These are phyloP conservation scores for Pseudozyma sp. DNA, from an alignment of 1,284 basidiomycete species.

Conservation along the genomic window DNA sequence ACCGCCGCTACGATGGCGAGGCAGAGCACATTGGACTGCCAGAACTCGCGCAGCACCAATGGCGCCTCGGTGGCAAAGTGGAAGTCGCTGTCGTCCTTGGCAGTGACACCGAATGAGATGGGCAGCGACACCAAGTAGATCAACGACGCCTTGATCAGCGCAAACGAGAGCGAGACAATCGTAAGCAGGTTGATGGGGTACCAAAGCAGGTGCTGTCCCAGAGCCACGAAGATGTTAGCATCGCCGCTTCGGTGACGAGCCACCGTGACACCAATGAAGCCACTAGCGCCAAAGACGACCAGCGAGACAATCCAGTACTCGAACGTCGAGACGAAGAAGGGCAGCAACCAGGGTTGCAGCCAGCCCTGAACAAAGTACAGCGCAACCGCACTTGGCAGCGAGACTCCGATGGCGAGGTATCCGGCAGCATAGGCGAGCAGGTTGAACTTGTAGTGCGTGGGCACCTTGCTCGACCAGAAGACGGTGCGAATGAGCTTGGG, in stretches of 20 bases:
- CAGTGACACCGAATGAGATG: conserved; percentile 76
- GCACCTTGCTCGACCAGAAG: conserved; percentile 75
- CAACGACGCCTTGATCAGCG: conserved; percentile 77
- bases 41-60: conserved; percentile 72
- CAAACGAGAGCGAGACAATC: conserved; percentile 37
- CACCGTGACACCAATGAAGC: conserved; percentile 78
- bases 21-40: conserved; percentile 29
- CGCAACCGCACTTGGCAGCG: conserved; percentile 75
- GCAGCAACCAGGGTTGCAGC: conserved; percentile 76
- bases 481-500: conserved; percentile 77
- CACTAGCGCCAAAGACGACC: conserved; percentile 79
- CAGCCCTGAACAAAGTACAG: conserved; percentile 83
- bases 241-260: conserved; percentile 82
- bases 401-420: conserved; percentile 82
- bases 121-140: conserved; percentile 84
- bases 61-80: conserved; percentile 90
- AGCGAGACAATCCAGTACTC: conserved; percentile 82
- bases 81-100: conserved; percentile 48
- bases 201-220: conserved; percentile 79
- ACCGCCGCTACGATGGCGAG: conserved; percentile 19
- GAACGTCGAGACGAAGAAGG: conserved; percentile 73
- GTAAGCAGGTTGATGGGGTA: conserved; percentile 74
- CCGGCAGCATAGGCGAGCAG: conserved; percentile 77
- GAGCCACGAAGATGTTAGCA: conserved; percentile 73
- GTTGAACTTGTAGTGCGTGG: conserved; percentile 80